These are phyloP conservation scores for Globisporangium heterothallicum DNA, from an alignment of 352 stramenopile genomes.

Conservation along the genomic window DNA sequence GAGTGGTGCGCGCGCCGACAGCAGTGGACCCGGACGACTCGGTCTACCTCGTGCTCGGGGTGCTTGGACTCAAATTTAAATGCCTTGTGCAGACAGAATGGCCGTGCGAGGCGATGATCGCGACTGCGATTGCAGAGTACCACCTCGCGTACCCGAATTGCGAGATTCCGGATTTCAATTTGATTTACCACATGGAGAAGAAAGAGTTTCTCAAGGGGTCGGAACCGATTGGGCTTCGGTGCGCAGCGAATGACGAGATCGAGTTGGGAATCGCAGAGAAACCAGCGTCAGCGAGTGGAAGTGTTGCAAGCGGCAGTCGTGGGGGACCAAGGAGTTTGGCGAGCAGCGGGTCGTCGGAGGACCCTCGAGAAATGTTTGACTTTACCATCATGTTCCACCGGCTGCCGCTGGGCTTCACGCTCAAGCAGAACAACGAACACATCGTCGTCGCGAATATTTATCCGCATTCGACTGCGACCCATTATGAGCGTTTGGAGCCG, in stretches of 20 bases:
- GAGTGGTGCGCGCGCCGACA: slow-evolving; percentile 14
- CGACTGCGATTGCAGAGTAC: slow-evolving; percentile 59
- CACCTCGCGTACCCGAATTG: slow-evolving; percentile 42
- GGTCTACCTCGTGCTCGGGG: slow-evolving; percentile 37
- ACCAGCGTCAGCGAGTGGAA: slow-evolving; percentile 6
- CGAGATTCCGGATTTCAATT: slow-evolving; percentile 73
- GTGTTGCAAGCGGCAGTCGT: neutral
- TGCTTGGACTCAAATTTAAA: slow-evolving; percentile 51
- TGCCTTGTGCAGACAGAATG: slow-evolving; percentile 53
- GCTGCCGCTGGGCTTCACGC: slow-evolving; percentile 79
- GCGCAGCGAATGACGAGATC: slow-evolving; percentile 49
- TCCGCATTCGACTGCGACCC: slow-evolving; percentile 63
- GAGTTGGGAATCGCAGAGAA: slow-evolving; percentile 50
- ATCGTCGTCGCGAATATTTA: slow-evolving; percentile 85
- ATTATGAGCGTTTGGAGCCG: slow-evolving; percentile 63
- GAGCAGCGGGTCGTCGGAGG: slow-evolving; percentile 21
- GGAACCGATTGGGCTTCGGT: slow-evolving; percentile 48
- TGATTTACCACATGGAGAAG: slow-evolving; percentile 60
- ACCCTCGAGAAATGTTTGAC: slow-evolving; percentile 34
- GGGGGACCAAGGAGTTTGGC: slow-evolving; percentile 13
- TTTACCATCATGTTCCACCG: slow-evolving; percentile 83
- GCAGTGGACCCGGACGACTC: slow-evolving; percentile 13
- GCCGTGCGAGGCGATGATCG: slow-evolving; percentile 67
- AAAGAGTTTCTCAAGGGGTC: slow-evolving; percentile 45
- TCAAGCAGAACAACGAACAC: slow-evolving; percentile 70